Percentiles rank a stretch among this genome's conserved stretches.
Conservation (phyloP, 139 green algal genomes). For the Picochlorum costavermella region DNA sequence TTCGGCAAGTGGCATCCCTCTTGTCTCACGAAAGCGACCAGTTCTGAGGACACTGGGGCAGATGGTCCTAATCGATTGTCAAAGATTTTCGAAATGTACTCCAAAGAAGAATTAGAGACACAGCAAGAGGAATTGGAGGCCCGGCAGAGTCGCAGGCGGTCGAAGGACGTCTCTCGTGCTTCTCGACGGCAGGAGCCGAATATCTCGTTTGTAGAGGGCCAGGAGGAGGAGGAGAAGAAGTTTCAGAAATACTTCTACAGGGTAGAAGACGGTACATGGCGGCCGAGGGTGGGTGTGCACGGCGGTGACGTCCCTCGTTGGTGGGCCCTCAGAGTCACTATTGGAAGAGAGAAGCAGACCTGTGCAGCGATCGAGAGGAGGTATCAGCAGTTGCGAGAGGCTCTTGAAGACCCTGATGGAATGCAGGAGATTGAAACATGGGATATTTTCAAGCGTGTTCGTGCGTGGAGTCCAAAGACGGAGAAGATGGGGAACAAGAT, state of each 20-base stretch:
- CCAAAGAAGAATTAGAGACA: not conserved
- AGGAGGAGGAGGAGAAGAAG: not conserved
- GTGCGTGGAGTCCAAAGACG: slow-evolving; percentile 9
- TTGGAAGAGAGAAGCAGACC: slow-evolving; percentile 7
- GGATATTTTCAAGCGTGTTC: slow-evolving; percentile 1
- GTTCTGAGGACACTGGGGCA: not conserved
- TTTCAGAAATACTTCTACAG: not conserved
- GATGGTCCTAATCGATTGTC: not conserved
- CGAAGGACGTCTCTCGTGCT: not conserved
- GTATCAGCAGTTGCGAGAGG: not conserved
- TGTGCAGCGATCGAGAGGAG: slow-evolving; percentile 1
- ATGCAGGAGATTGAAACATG: not conserved
- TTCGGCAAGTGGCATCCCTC: too few relatives aligned
- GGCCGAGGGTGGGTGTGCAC: slow-evolving; percentile 3
- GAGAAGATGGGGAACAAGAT: slow-evolving; percentile 15
- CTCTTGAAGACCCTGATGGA: not conserved
- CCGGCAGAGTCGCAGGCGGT: not conserved
- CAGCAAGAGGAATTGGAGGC: slow-evolving; percentile 11
- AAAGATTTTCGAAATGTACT: slow-evolving; percentile 11
- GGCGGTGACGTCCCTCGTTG: not conserved
- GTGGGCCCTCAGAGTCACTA: slow-evolving; percentile 9
- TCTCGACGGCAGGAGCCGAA: not conserved
- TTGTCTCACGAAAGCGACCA: too few relatives aligned
- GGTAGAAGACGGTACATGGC: not conserved
- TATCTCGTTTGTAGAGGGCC: not conserved